Conservation (phyloP, 2,329 filamentous ascomycete species). For the Alternaria burnsii region DNA sequence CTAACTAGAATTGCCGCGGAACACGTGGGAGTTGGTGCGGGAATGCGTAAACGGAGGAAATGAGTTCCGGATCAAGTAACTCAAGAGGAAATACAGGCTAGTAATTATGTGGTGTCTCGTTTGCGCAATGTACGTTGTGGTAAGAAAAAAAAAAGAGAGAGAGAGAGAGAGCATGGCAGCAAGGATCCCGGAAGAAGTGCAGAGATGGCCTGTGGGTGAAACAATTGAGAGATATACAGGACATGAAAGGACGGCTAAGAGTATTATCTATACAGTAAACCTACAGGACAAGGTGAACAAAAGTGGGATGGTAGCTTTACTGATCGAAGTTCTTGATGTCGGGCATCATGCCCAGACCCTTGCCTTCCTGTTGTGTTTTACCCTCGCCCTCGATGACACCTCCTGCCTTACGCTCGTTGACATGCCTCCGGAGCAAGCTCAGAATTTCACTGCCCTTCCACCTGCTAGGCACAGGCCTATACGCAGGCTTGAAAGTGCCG, state of each 20-base stretch:
- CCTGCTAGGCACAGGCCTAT: conserved; percentile 83
- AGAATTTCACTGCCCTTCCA: conserved; percentile 89
- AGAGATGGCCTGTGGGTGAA: neutral
- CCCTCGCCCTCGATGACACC: conserved; percentile 57
- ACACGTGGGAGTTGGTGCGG: neutral
- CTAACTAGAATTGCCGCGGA: neutral
- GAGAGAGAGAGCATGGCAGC: neutral
- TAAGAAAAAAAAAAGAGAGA: neutral
- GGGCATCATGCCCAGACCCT: conserved; percentile 61
- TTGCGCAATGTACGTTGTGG: too few relatives aligned
- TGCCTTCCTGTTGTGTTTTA: conserved; percentile 45
- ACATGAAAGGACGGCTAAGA: neutral
- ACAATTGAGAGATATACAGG: neutral
- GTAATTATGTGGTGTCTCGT: neutral
- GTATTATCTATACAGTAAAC: conserved; percentile 9
- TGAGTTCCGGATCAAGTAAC: neutral
- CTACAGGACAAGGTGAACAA: conserved; percentile 5
- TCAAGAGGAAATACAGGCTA: neutral
- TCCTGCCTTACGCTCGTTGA: conserved; percentile 72
- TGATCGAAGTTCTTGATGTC: conserved; percentile 59
- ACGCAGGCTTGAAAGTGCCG: conserved; percentile 92
- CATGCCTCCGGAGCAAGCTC: conserved; percentile 78
- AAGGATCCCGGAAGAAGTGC: neutral
- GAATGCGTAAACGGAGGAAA: neutral
- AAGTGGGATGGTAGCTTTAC: conserved; percentile 15